Conservation (phyloP, 2,329 filamentous ascomycete species). For the Trichophyton schoenleinii region DNA sequence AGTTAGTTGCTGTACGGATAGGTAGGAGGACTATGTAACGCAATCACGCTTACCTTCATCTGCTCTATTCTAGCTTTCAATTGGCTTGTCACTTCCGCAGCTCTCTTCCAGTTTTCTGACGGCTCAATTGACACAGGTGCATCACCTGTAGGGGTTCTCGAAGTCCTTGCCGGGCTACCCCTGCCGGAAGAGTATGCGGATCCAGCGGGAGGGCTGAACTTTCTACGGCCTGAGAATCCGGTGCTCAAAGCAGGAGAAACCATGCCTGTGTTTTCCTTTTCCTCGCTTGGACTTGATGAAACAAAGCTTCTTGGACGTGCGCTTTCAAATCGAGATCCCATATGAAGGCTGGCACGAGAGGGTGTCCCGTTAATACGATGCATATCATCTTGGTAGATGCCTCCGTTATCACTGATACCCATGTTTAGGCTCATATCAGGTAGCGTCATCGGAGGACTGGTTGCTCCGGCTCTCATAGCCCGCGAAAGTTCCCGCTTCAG, state of each 20-base stretch:
- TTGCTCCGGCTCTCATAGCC: slow-evolving; percentile 29
- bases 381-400: slow-evolving; percentile 29
- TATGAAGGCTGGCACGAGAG: slow-evolving; percentile 25
- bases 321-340: slow-evolving; percentile 30
- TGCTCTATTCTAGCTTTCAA: slow-evolving; percentile 94
- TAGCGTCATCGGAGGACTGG: slow-evolving; percentile 25
- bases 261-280: slow-evolving; percentile 61
- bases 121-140: slow-evolving; percentile 38
- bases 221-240: slow-evolving; percentile 27
- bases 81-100: slow-evolving; percentile 94
- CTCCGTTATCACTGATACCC: slow-evolving; percentile 38
- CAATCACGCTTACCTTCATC: slow-evolving; percentile 58
- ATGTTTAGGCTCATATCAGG: slow-evolving; percentile 47
- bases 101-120: slow-evolving; percentile 90
- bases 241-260: slow-evolving; percentile 25
- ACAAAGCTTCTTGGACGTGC: slow-evolving; percentile 30
- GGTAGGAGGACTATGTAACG: not conserved
- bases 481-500: slow-evolving; percentile 70
- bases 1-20: not conserved
- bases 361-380: slow-evolving; percentile 15
- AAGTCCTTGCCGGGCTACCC: slow-evolving; percentile 26
- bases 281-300: slow-evolving; percentile 50
- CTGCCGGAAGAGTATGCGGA: slow-evolving; percentile 23
- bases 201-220: slow-evolving; percentile 33
- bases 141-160: slow-evolving; percentile 13